Conservation (phyloP, 2,329 filamentous ascomycete species). For the Thermothelomyces thermophilus region DNA sequence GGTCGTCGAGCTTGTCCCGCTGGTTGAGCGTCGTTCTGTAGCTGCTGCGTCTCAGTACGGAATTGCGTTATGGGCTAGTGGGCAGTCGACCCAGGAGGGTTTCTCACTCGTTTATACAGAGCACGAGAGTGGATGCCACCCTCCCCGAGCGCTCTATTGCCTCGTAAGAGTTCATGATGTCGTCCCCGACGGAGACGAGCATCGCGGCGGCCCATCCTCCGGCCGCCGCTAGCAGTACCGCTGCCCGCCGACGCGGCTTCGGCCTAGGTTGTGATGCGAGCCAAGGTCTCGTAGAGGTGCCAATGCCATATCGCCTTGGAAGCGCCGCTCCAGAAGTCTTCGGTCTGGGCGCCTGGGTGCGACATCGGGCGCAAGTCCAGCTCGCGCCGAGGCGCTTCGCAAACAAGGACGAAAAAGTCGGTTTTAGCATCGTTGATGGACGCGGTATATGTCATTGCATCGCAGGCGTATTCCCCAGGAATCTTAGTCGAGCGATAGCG, state of each 20-base stretch:
- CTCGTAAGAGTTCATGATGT: conserved; percentile 69
- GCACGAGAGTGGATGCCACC: conserved; percentile 64
- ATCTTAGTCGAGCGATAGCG: not conserved
- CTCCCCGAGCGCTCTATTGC: conserved; percentile 71
- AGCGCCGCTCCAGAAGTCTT: conserved; percentile 9
- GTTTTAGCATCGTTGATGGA: conserved; percentile 18
- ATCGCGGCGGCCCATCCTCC: conserved; percentile 45
- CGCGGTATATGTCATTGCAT: conserved; percentile 2
- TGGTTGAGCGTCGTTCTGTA: conserved; percentile 80
- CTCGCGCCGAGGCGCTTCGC: conserved; percentile 18
- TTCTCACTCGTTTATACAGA: conserved; percentile 81
- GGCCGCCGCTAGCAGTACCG: conserved; percentile 43
- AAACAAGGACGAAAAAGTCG: conserved; percentile 15
- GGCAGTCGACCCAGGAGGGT: not conserved
- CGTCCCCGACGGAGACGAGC: conserved; percentile 43
- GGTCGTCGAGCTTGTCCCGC: conserved; percentile 54
- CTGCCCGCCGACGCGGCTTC: conserved; percentile 20
- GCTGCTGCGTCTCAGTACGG: conserved; percentile 40
- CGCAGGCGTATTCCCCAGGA: not conserved
- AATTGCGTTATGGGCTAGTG: not conserved
- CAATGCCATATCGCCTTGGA: conserved; percentile 21
- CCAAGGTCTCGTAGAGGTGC: conserved; percentile 5
- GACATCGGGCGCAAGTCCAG: conserved; percentile 27
- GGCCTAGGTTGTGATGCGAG: conserved; percentile 3
- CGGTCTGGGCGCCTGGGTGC: conserved; percentile 16